Evolutionary conservation across 768 basidiomycete genomes (phyloP).

Genomic region (Dentipellis sp.): DNA sequence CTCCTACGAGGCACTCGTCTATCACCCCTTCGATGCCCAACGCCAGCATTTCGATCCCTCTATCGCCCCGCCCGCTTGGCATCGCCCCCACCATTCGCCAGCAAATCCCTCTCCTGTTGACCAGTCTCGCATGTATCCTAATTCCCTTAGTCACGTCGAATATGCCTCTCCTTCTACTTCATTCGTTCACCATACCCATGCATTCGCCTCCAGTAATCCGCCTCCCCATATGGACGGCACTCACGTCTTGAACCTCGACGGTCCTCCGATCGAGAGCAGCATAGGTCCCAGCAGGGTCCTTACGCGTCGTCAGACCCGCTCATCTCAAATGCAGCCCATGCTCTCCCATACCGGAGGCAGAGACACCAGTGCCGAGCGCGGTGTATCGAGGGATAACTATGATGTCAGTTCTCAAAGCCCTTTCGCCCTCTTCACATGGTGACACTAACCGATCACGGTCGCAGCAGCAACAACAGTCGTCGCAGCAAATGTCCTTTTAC

Average conservation of each 20-base stretch:
- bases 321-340: constrained; percentile 8
- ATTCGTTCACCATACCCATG: constrained; percentile 9
- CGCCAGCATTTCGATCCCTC: constrained; percentile 13
- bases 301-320: constrained; percentile 13
- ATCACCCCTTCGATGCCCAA: constrained; percentile 11
- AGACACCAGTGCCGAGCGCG: constrained; percentile 3
- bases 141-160: constrained; percentile 16
- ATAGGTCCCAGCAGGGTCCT: constrained; percentile 14
- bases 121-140: constrained; percentile 15
- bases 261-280: constrained; percentile 12
- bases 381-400: constrained; percentile 6
- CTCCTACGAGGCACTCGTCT: constrained; percentile 10
- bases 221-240: constrained; percentile 2
- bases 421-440: neutral
- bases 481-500: neutral
- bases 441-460: constrained; percentile 1
- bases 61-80: constrained; percentile 16
- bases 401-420: constrained; percentile 7
- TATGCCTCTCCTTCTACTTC: constrained; percentile 13
- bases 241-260: constrained; percentile 8
- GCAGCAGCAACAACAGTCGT: constrained; percentile 1
- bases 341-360: constrained; percentile 1
- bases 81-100: constrained; percentile 13
- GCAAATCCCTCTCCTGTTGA: constrained; percentile 11
- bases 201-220: constrained; percentile 5